A percentile compares a stretch with the other conserved stretches of the same genome.
Evolutionary conservation across 192 early-diverging fungal genomes (phyloP).

Genomic region (Allomyces macrogynus): DNA sequence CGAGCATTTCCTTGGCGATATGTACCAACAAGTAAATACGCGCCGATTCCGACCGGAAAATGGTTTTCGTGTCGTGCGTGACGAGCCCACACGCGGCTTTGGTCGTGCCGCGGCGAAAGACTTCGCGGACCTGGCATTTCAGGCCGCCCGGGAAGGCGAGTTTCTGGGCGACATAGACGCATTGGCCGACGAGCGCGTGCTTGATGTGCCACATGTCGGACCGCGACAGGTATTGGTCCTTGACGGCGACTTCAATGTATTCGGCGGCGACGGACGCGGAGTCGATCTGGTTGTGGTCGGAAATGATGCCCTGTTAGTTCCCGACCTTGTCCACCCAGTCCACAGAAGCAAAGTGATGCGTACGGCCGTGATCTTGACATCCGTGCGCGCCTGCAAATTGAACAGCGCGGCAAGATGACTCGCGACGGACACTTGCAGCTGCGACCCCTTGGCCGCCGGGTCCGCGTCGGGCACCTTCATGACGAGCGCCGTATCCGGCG

Average conservation of each 20-base stretch:
- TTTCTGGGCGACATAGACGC: conserved; percentile 58
- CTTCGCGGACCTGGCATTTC: conserved; percentile 53
- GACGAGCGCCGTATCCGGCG: too few relatives aligned
- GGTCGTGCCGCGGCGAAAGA: conserved; percentile 39
- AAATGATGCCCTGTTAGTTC: background rate
- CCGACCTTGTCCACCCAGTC: background rate
- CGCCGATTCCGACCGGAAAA: conserved; percentile 84
- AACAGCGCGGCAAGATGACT: conserved; percentile 45
- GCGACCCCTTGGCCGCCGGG: too few relatives aligned
- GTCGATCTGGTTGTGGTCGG: conserved; percentile 27
- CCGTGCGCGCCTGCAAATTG: conserved; percentile 29
- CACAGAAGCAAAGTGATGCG: background rate
- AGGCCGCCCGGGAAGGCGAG: conserved; percentile 49
- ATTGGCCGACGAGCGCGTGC: conserved; percentile 37
- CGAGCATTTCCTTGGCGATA: conserved; percentile 94
- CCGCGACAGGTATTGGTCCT: conserved; percentile 77
- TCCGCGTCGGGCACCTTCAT: too few relatives aligned
- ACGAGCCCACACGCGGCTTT: conserved; percentile 59
- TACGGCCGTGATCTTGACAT: conserved; percentile 27
- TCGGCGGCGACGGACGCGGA: conserved; percentile 41
- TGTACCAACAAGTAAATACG: conserved; percentile 90
- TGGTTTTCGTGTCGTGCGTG: conserved; percentile 51
- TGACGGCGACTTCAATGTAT: conserved; percentile 67
- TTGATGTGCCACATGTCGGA: conserved; percentile 87
- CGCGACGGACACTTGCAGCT: conserved; percentile 38